Evolutionary conservation across 257 asterid species (phyloP), one percentile per base, ranked within the genome.

Genomic region (Solanum pennellii): DNA sequence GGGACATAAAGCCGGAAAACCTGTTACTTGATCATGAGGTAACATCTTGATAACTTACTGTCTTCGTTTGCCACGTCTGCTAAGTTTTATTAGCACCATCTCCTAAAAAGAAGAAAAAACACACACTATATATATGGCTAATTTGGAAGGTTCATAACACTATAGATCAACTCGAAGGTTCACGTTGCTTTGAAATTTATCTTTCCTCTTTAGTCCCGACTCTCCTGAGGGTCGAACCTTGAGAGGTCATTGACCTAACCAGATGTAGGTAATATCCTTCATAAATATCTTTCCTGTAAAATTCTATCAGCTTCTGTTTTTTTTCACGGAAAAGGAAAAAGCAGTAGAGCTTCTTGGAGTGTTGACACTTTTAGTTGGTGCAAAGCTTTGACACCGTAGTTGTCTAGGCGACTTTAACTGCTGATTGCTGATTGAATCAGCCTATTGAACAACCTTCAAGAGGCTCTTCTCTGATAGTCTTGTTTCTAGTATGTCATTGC

Each of bases 1-100:
- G 99, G 90, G 99, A 97, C 90, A 97, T 97, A 92, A 97, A 97
- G 90, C 99, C 99, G 1, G 99, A 97, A 88, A 97, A 97, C 88
- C 90, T 97, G 94, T 90, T 97, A 74, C 94, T 97, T 47, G 99
- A 97, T 92, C 99, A 97, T 68, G 97, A 96, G 98, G 99, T 97
- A 94, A 91, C 75, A 69, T 86, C 23, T 72, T 72, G 16, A 18
- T 35, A 20, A 21, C 83, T 39, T 4, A 37, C 8, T 2, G 23
- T 74, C 66, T 59, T 59, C 2, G 5, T 59, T 20, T 21, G 66
- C 25, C 66, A 59, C 6, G 12, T 20, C 66, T 59, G 66, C 27
- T 59, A 8, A 59, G 66, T 59, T 59, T 56, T 59, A 59, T 59
- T 59, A 8, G 66, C 66, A 59, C 66, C 66, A 59, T 59, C 21